Conservation (phyloP, 2,329 filamentous ascomycete genomes). For the Penicillium sp. region DNA sequence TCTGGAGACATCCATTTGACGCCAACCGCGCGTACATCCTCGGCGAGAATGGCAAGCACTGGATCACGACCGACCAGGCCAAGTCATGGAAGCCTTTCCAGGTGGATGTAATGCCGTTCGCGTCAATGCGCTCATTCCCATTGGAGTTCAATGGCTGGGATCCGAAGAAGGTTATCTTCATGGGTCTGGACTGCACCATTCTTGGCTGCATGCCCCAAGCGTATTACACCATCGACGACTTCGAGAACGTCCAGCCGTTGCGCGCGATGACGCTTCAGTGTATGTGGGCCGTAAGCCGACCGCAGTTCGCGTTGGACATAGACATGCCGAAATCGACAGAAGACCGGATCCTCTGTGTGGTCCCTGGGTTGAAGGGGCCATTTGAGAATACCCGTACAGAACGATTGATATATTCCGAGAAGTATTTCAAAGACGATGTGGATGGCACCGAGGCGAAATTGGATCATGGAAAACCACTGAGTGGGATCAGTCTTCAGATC, state of each 20-base stretch:
- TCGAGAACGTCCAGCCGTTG: constrained; percentile 66
- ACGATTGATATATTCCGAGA: constrained; percentile 75
- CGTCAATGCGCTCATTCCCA: constrained; percentile 48
- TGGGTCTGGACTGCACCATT: constrained; percentile 67
- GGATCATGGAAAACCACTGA: constrained; percentile 69
- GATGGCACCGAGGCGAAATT: constrained; percentile 69
- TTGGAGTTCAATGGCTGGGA: constrained; percentile 82
- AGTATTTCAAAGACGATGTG: constrained; percentile 68
- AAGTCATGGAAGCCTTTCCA: constrained; percentile 76
- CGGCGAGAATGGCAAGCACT: constrained; percentile 69
- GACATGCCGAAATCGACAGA: constrained; percentile 65
- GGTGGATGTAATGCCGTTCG: constrained; percentile 58
- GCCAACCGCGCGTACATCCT: constrained; percentile 76
- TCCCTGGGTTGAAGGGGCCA: constrained; percentile 68
- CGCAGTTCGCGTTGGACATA: constrained; percentile 58
- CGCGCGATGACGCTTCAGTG: constrained; percentile 71
- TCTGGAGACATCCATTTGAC: constrained; percentile 78
- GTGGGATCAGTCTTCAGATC: constrained; percentile 72
- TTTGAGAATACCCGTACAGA: constrained; percentile 65
- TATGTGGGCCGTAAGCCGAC: constrained; percentile 79
- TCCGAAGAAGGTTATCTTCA: constrained; percentile 80
- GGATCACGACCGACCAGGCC: constrained; percentile 78
- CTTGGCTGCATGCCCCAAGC: constrained; percentile 63
- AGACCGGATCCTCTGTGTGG: constrained; percentile 76
- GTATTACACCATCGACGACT: constrained; percentile 82